Evolutionary conservation across 208 protist genomes (phyloP).

Genomic region (Giardia duodenalis): DNA sequence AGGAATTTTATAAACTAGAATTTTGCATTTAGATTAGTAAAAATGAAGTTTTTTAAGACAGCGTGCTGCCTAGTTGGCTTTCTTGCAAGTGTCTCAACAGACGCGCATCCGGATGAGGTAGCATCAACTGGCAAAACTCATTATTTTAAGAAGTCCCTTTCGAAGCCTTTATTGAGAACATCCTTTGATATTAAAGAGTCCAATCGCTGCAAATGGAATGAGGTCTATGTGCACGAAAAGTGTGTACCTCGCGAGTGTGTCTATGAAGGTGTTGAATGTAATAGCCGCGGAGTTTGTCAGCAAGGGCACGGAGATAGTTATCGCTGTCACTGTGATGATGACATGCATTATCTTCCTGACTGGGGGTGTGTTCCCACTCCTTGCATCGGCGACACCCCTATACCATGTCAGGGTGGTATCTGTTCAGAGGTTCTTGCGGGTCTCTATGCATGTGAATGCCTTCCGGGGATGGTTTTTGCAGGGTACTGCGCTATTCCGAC

Average conservation of each 20-base stretch:
- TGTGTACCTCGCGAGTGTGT: background rate
- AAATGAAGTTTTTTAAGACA: too few species aligned
- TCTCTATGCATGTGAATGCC: background rate
- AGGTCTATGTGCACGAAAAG: background rate
- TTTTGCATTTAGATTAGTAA: too few species aligned
- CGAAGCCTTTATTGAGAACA: too few species aligned
- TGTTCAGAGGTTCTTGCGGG: background rate
- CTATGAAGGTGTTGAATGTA: background rate
- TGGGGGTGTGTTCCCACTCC: background rate
- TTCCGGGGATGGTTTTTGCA: background rate
- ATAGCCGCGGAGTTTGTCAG: background rate
- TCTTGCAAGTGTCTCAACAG: too few species aligned
- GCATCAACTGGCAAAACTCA: too few species aligned
- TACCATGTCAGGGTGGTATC: background rate
- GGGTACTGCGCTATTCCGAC: background rate
- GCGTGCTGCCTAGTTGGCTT: too few species aligned
- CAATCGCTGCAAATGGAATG: too few species aligned
- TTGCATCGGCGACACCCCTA: background rate
- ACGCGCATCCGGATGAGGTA: too few species aligned
- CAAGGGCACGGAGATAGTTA: background rate
- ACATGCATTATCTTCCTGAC: background rate
- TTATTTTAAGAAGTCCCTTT: too few species aligned
- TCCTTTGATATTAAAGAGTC: too few species aligned
- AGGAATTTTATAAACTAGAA: background rate
- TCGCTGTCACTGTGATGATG: background rate